A percentile compares a stretch with the other conserved stretches of the same genome.
phyloP scores from a whole-genome alignment of 2,329 filamentous ascomycete species.

The Tothia fuscella region DNA sequence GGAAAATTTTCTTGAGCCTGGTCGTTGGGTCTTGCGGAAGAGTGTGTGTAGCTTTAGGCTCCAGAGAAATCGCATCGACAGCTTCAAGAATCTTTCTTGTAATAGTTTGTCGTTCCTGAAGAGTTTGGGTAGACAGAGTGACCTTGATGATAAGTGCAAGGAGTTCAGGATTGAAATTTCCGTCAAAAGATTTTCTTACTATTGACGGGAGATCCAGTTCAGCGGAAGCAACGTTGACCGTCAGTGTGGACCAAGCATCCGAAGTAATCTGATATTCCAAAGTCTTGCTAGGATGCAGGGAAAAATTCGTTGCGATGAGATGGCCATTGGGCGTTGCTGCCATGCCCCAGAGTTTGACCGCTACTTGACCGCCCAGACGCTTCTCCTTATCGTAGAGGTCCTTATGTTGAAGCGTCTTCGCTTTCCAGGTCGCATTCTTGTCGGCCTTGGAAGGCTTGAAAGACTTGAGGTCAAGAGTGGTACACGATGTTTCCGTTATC shows the following conservation, averaged over 20 bases:
- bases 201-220: too few relatives aligned
- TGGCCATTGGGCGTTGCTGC: conserved; percentile 34
- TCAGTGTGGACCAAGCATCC: conserved; percentile 31
- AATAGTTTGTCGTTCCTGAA: too few relatives aligned
- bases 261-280: conserved; percentile 42
- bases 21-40: too few relatives aligned
- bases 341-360: conserved; percentile 43
- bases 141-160: too few relatives aligned
- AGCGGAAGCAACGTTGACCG: too few relatives aligned
- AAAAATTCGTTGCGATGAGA: conserved; percentile 37
- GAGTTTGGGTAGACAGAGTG: too few relatives aligned
- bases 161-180: too few relatives aligned
- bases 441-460: neutral
- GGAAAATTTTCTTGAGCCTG: too few relatives aligned
- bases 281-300: conserved; percentile 44
- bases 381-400: conserved; percentile 36
- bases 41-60: too few relatives aligned
- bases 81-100: too few relatives aligned
- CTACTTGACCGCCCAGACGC: conserved; percentile 37
- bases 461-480: conserved; percentile 14
- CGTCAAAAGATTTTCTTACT: too few relatives aligned
- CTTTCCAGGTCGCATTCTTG: conserved; percentile 25
- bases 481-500: conserved; percentile 27
- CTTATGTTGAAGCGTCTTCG: conserved; percentile 26
- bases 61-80: too few relatives aligned